Base-by-base conservation (phyloP, 108 stramenopile genomes). In the Nitzschia palea region DNA sequence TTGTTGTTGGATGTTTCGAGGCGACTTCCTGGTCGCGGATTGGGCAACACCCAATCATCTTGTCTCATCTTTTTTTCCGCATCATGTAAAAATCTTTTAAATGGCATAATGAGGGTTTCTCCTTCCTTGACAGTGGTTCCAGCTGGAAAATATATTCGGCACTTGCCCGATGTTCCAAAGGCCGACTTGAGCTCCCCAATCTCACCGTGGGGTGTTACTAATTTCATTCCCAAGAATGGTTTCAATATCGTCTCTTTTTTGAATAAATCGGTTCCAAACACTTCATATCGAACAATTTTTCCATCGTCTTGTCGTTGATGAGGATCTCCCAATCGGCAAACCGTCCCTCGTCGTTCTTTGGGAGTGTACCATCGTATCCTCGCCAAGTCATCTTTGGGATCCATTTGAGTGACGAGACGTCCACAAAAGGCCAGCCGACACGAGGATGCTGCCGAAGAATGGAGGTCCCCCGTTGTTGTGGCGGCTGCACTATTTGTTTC, bases 341-440 rank as follows among this genome's bases (percentile, higher is more conserved):
- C 73, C 18, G 60, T 50, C 17, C 95, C 91, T 9, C 68, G 65
- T 48, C 78, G 86, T 67, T 89, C 87, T 44, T 96, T 96, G 35
- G 73, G 76, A 32, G 88, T 91, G 52, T 93, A 96, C 28, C 90
- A 64, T 42, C 76, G 77, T 44, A 96, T 64, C 31, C 42, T 31
- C 14, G 52, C 22, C 2, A 43, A 44, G 31, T 68, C 74, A 34
- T 48, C 12, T 22, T 52, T 43, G 14, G 77, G 72, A 56, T 84
- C 78, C 3, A 86, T 82, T 27, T 73, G 73, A 62, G 84, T 82
- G 0, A 91, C 76, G 50, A 97, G 70, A 17, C 90, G 87, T 29
- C 97, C 97, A 30, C 91, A 90, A 83, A 96, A 97, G 6, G 97
- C 93, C 15, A 97, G 65, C 33, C 97, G 88, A 69, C 97, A 97